Evolutionary conservation across 164 flowering plant genomes (phyloP).

Genomic region (Chimonanthus salicifolius): DNA sequence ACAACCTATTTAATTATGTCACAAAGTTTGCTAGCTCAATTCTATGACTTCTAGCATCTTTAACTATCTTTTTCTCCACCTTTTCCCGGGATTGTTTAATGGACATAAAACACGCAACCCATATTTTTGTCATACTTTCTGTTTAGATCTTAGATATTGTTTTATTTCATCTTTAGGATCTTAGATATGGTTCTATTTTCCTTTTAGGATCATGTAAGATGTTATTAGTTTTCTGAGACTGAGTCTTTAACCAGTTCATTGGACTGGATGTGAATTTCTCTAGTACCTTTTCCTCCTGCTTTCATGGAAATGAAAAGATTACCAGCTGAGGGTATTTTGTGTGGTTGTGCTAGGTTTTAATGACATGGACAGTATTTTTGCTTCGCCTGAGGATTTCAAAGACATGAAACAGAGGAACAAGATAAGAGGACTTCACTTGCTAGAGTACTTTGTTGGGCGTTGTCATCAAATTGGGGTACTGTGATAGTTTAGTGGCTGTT

Average conservation of each 20-base stretch:
- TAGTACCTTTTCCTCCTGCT: not conserved
- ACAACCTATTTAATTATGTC: too few species aligned
- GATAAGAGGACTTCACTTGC: slow-evolving; percentile 73
- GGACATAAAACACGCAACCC: too few species aligned
- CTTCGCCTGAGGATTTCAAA: slow-evolving; percentile 82
- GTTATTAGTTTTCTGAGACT: too few species aligned
- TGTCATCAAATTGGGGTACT: slow-evolving; percentile 78
- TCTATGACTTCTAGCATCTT: too few species aligned
- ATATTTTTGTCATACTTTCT: too few species aligned
- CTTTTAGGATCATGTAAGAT: too few species aligned
- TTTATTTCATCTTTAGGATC: too few species aligned
- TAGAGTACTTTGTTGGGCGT: slow-evolving; percentile 67
- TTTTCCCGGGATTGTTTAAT: too few species aligned
- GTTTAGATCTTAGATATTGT: too few species aligned
- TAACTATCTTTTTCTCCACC: too few species aligned
- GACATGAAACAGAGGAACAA: slow-evolving; percentile 45
- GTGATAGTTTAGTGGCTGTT: not conserved
- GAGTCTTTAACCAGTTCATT: not conserved
- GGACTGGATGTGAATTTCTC: not conserved
- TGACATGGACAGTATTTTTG: slow-evolving; percentile 83
- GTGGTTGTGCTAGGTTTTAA: slow-evolving; percentile 53
- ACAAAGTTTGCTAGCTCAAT: too few species aligned
- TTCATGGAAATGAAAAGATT: not conserved
- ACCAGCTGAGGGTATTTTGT: slow-evolving; percentile 1
- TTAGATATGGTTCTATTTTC: too few species aligned